phyloP scores from a whole-genome alignment of 1,139 yeast genomes.

The Suhomyces ambrosiae region DNA sequence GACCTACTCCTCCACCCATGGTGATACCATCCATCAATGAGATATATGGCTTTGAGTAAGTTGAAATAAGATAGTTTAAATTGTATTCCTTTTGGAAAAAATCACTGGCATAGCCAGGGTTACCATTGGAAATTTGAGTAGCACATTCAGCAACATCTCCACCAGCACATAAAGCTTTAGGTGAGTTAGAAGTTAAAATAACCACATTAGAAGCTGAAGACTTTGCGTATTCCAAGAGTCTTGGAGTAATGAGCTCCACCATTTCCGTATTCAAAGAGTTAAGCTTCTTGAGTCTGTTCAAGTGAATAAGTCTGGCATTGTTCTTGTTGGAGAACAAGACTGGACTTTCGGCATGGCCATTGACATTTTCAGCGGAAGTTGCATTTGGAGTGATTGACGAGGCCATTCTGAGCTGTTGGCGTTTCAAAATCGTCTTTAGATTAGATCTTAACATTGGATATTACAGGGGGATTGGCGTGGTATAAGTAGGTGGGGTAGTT shows the following conservation, averaged over 20 bases:
- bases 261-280: slow-evolving; percentile 83
- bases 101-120: slow-evolving; percentile 55
- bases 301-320: slow-evolving; percentile 71
- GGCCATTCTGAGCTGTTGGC: slow-evolving; percentile 23
- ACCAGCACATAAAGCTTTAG: slow-evolving; percentile 78
- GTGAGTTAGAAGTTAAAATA: slow-evolving; percentile 68
- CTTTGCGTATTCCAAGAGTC: slow-evolving; percentile 75
- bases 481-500: slow-evolving; percentile 12
- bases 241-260: slow-evolving; percentile 74
- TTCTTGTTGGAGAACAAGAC: slow-evolving; percentile 66
- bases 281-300: slow-evolving; percentile 81
- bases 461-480: slow-evolving; percentile 4
- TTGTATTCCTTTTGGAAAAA: slow-evolving; percentile 83
- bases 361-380: slow-evolving; percentile 15
- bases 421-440: slow-evolving; percentile 8
- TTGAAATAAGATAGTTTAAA: slow-evolving; percentile 75
- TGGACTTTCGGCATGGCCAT: slow-evolving; percentile 42
- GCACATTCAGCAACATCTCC: slow-evolving; percentile 91
- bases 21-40: slow-evolving; percentile 89
- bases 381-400: slow-evolving; percentile 21
- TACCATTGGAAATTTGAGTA: slow-evolving; percentile 47
- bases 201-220: slow-evolving; percentile 65
- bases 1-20: slow-evolving; percentile 98
- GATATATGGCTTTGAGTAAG: slow-evolving; percentile 82
- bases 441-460: slow-evolving; percentile 10